Conservation (phyloP, 2,329 filamentous ascomycete species). For the Aschersonia sp. region DNA sequence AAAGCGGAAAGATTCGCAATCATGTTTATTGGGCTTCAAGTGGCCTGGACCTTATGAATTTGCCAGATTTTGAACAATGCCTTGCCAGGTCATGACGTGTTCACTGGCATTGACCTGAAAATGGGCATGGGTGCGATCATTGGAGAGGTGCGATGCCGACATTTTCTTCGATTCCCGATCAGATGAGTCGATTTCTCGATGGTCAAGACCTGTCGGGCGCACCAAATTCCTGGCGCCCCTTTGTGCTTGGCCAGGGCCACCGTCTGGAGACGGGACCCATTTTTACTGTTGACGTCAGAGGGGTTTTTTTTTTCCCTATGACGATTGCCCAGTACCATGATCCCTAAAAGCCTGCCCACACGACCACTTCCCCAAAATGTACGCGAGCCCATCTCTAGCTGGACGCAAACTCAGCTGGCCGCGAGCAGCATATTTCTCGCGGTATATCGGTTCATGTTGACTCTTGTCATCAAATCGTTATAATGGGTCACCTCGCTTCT, state of each 20-base stretch:
- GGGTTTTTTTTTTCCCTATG: neutral
- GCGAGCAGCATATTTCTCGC: too few relatives aligned
- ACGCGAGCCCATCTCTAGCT: neutral
- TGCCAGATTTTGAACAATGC: too few relatives aligned
- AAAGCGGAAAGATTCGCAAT: too few relatives aligned
- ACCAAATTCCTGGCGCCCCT: neutral
- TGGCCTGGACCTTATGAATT: too few relatives aligned
- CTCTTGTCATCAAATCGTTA: neutral
- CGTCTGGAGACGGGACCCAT: neutral
- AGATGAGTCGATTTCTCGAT: neutral
- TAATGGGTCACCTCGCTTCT: constrained; percentile 1
- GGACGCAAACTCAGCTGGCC: neutral
- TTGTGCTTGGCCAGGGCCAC: neutral
- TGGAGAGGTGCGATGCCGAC: neutral
- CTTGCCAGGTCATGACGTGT: too few relatives aligned
- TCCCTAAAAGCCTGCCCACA: neutral
- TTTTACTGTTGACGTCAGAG: neutral
- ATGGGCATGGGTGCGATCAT: too few relatives aligned
- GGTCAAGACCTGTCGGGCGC: neutral
- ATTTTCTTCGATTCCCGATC: neutral
- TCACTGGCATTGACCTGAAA: too few relatives aligned
- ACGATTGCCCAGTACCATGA: neutral
- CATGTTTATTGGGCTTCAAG: too few relatives aligned
- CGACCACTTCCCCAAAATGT: neutral
- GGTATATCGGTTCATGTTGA: too few relatives aligned